A percentile compares a stretch with the other conserved stretches of the same genome.
Conservation (phyloP, 768 basidiomycete species). For the Dendrothele bispora region DNA sequence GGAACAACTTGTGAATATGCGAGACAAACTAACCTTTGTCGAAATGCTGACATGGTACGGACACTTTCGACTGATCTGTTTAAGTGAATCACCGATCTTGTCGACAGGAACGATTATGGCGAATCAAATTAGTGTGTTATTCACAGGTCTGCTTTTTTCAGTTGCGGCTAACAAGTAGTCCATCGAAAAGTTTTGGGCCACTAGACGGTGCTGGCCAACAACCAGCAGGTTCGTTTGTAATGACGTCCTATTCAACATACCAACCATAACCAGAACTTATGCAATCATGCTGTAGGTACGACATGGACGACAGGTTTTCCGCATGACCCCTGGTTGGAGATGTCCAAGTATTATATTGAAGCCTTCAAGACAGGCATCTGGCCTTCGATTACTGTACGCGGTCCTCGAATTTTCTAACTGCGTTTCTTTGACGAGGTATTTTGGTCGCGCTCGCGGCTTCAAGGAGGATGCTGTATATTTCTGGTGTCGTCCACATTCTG, state of each 20-base stretch:
- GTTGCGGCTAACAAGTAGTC: background rate
- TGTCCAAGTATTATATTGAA: conserved; percentile 63
- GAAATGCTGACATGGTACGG: conserved; percentile 70
- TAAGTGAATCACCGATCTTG: background rate
- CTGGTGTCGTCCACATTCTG: conserved; percentile 68
- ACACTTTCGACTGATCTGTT: background rate
- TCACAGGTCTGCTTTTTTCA: background rate
- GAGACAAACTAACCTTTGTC: conserved; percentile 52
- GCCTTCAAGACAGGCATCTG: conserved; percentile 69
- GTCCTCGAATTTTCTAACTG: conserved; percentile 20
- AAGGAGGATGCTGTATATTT: conserved; percentile 50
- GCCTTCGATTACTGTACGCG: conserved; percentile 54
- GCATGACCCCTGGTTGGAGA: conserved; percentile 57
- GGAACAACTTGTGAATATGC: conserved; percentile 65
- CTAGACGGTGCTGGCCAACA: conserved; percentile 48
- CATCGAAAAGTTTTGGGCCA: conserved; percentile 48
- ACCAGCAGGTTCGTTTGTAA: conserved; percentile 26
- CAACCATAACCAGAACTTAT: background rate
- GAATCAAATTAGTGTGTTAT: conserved; percentile 65
- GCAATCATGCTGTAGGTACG: conserved; percentile 26
- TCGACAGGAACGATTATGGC: conserved; percentile 69
- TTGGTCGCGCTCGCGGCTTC: background rate
- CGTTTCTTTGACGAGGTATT: background rate
- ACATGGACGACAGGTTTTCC: conserved; percentile 43
- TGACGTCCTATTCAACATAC: background rate